phyloP scores from a whole-genome alignment of 371 early-diverging fungal genomes.

The Haplosporangium sp. region DNA sequence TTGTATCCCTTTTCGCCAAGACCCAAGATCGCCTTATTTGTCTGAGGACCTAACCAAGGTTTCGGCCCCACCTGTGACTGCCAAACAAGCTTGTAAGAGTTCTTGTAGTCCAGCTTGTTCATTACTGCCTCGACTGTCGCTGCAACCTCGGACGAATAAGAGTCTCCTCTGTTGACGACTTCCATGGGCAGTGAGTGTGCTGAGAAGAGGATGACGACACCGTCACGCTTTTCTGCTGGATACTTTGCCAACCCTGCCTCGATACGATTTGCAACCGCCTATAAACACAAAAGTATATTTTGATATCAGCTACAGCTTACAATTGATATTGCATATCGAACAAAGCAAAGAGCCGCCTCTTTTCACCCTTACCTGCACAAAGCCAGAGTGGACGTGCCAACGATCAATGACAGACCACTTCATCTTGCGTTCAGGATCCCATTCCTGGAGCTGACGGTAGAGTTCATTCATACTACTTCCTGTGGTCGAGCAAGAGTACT shows the following conservation, averaged over 20 bases:
- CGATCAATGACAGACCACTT: constrained; percentile 95
- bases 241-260: constrained; percentile 76
- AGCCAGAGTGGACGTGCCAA: constrained; percentile 90
- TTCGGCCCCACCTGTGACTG: constrained; percentile 96
- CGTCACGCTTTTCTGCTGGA: constrained; percentile 69
- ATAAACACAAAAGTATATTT: background rate
- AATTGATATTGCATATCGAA: background rate
- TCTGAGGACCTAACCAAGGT: constrained; percentile 95
- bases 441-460: constrained; percentile 66
- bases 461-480: constrained; percentile 95
- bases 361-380: constrained; percentile 73
- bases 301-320: too few species aligned
- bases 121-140: constrained; percentile 90
- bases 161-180: constrained; percentile 90
- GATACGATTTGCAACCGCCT: constrained; percentile 84
- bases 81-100: constrained; percentile 95
- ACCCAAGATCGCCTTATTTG: constrained; percentile 81
- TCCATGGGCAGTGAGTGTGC: constrained; percentile 97
- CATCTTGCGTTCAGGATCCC: constrained; percentile 74
- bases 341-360: too few species aligned
- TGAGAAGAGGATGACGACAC: constrained; percentile 90
- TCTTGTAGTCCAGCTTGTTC: constrained; percentile 71
- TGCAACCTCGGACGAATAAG: constrained; percentile 94
- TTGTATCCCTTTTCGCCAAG: constrained; percentile 82
- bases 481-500: constrained; percentile 96